Evolutionary conservation across 768 basidiomycete species (phyloP), one percentile per base, ranked within the genome.

Genomic region (Boletus rex-veris): DNA sequence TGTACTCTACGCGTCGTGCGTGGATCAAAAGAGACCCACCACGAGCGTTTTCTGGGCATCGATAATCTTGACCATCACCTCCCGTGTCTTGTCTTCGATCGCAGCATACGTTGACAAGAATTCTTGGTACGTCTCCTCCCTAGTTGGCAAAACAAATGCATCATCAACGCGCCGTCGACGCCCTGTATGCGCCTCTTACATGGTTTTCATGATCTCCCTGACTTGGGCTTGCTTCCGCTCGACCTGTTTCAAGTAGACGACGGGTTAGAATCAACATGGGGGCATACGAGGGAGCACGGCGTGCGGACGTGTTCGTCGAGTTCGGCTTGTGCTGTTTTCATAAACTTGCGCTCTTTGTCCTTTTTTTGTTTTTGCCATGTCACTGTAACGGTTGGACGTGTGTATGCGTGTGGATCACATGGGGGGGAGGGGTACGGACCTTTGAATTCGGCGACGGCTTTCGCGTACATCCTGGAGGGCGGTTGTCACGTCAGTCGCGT

Each of bases 311-410:
- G 64, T 50, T 57, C 30, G 26, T 71, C 50, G n/a, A 70, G 59
- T 43, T 71, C 60, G 21, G 61, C 57, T 44, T 63, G 59, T 0
- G 61, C 55, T 3, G 49, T 37, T 35, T 58, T 65, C 21, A 70
- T 6, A 28, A 68, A 58, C 51, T 45, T 66, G 38, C 18, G 46
- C 35, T 70, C 61, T 26, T 62, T 70, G 45, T 62, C 62, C 36
- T 24, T 57, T 26, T 58, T 62, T n/a, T 71, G 66, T 55, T 63
- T 70, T 45, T 70, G 62, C 70, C 70, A 72, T 8, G 70, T 59
- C 38, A 67, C 69, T 71, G 45, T 30, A 7, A 35, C 10, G 33
- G 14, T 5, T 15, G 12, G 15, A n/a, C 16, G n/a, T 18, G 15
- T 3, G 3, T 38, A 52, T 52, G 38, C 37, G 30, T 19, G n/a